Conservation (phyloP, 148 eudicot species). For the Rheum nobile region DNA sequence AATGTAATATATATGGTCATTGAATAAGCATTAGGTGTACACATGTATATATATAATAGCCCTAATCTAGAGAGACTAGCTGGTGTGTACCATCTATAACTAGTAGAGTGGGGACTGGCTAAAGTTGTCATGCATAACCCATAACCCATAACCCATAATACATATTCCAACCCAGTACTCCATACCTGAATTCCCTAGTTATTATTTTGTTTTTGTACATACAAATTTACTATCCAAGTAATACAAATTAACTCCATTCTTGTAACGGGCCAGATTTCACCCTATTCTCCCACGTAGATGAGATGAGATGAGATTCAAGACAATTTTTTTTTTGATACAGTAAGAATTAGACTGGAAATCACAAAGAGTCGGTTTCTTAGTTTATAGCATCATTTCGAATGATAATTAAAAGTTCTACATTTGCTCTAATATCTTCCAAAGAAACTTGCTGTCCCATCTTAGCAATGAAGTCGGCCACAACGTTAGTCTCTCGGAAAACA, state of each 20-base stretch:
- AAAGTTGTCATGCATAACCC: slow-evolving; percentile 1
- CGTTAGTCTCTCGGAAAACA: no score
- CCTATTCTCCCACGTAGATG: neutral
- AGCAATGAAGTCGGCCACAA: no score
- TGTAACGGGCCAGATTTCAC: neutral
- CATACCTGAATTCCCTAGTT: neutral
- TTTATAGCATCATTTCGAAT: no score
- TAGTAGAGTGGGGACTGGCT: neutral
- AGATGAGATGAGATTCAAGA: neutral
- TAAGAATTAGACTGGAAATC: no score
- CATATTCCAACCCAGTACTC: neutral
- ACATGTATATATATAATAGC: neutral
- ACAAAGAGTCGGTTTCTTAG: no score
- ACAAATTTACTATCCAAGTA: neutral
- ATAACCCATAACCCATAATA: neutral
- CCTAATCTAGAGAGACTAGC: neutral
- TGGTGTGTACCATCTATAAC: neutral
- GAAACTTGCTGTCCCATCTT: no score
- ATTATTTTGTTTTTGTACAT: neutral
- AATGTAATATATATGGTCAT: neutral
- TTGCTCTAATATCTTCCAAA: no score
- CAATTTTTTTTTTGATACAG: no score
- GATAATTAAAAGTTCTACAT: no score
- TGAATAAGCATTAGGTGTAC: neutral
- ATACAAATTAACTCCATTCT: neutral